Evolutionary conservation across 2,329 filamentous ascomycete genomes (phyloP), one percentile per base, ranked within the genome.

Genomic region (Fusarium nisikadoi): DNA sequence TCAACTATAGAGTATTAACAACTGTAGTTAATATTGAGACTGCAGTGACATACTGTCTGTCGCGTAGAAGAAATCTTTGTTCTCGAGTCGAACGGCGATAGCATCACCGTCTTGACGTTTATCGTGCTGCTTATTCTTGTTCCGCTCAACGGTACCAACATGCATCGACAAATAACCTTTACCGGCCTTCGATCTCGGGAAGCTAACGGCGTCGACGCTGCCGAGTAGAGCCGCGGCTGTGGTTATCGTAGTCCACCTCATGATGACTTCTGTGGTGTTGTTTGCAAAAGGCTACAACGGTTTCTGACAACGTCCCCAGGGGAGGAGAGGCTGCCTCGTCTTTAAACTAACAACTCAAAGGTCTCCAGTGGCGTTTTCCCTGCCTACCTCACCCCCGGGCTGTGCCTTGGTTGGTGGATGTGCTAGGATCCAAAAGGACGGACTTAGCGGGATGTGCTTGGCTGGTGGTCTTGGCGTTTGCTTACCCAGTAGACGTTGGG

Each of bases 11-110:
- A 23, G 5, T 11, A 27, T 57, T 36, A 57, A 19, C 31, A 49
- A 23, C 31, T 49, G 41, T 23, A 36, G 19, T 56, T 8, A 17
- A 10, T 27, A 35, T 17, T 1, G 29, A 2, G 25, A 5, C 1
- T 1, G n/a, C 6, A 10, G 74, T 80, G 72, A 75, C 82, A 73
- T 62, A 83, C 82, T 65, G 19, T 83, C 76, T 13, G 81, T 81
- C 10, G 82, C 77, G 54, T 84, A 84, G 59, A 83, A 84, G 55
- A 79, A 81, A 17, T 83, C 75, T 62, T 65, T 78, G 50, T 84
- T 84, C 16, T 80, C 71, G 33, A 84, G 69, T 20, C 69, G 65
- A 5, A 78, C 75, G 36, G 79, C 73, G 25, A 83, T 76, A 16
- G 79, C 68, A 7, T 72, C 57, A n/a, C 65, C 69, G 23, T 70